Base-by-base conservation (phyloP, 2,329 filamentous ascomycete genomes). In the Monilinia vaccinii-corymbosi region DNA sequence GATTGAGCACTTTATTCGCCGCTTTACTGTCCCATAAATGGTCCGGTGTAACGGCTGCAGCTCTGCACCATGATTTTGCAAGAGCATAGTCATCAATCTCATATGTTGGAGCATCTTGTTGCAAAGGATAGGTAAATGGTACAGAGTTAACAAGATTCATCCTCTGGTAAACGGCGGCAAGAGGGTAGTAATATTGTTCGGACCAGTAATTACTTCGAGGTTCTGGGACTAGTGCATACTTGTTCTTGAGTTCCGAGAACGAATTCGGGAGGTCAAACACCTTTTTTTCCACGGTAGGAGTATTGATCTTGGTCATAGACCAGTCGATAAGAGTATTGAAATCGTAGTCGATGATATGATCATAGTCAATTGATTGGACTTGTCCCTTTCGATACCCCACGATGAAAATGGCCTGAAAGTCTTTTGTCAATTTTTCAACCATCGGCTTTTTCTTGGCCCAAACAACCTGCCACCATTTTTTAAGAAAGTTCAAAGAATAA, bases 321-420 rank as follows among this genome's bases (percentile, higher is more conserved):
- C 89, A 93, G 40, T 79, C 76, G 50, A 91, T 79, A 7, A 92
- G 72, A 5, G 71, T 72, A 11, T 76, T 73, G 87, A 89, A 91
- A 68, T 92, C 85, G 61, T 89, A 90, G 1, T 79, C 78, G 44
- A 80, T 71, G 0, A 84, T 77, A 49, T 87, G 74, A 55, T 88
- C 78, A 64, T 82, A 88, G 69, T 90, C 76, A 23, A 92, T 76
- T 2, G 76, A 71, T 1, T 83, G 79, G 1, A 92, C 65, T 62
- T 86, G 78, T 10, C 80, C 79, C 1, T 76, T 77, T 64, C 85
- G 81, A 65, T 91, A 90, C 0, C 87, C 87, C 50, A 77, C 73
- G 7, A 90, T 73, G 65, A 89, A 89, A 9, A 76, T 78, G 18
- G 81, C 76, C 66, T 88, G 84, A 64, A 93, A 89, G 51, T 82